Evolutionary conservation across 805 yeast species (phyloP).

Genomic region (Peterozyma toletana): DNA sequence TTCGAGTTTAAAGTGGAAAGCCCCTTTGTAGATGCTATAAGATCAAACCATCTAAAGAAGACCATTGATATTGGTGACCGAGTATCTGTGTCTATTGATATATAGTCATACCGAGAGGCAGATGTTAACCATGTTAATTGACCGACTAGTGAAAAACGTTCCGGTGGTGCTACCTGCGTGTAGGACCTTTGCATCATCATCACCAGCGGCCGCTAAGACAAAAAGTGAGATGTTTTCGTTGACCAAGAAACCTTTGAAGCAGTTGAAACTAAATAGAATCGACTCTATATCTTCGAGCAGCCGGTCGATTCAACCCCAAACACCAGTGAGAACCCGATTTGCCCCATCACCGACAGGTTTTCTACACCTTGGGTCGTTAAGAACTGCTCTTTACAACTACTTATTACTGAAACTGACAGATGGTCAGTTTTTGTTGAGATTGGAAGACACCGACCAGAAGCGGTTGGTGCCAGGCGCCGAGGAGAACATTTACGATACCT

Average conservation of each 20-base stretch:
- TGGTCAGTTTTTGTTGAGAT: constrained; percentile 74
- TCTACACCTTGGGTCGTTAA: constrained; percentile 85
- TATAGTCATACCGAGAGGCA: too few species aligned
- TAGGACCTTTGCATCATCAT: too few species aligned
- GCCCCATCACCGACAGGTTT: constrained; percentile 99
- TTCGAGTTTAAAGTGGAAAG: too few species aligned
- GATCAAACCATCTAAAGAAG: too few species aligned
- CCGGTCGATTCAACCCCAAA: constrained; percentile 26
- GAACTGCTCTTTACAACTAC: constrained; percentile 91
- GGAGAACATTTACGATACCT: constrained; percentile 62
- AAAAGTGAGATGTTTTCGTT: constrained; percentile 3
- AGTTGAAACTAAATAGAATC: not conserved
- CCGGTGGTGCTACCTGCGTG: too few species aligned
- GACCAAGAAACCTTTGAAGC: not conserved
- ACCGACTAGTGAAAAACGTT: too few species aligned
- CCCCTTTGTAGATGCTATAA: too few species aligned
- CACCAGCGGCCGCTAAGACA: too few species aligned
- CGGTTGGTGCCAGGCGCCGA: constrained; percentile 81
- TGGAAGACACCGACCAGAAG: constrained; percentile 91
- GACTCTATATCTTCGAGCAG: not conserved
- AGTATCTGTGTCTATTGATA: too few species aligned
- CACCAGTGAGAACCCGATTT: constrained; percentile 79
- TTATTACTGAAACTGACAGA: constrained; percentile 70
- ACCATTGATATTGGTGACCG: too few species aligned
- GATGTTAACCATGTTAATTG: too few species aligned